These are phyloP conservation scores for Epichloe bromicola DNA, from an alignment of 2,329 filamentous ascomycete species.

Conservation along the genomic window DNA sequence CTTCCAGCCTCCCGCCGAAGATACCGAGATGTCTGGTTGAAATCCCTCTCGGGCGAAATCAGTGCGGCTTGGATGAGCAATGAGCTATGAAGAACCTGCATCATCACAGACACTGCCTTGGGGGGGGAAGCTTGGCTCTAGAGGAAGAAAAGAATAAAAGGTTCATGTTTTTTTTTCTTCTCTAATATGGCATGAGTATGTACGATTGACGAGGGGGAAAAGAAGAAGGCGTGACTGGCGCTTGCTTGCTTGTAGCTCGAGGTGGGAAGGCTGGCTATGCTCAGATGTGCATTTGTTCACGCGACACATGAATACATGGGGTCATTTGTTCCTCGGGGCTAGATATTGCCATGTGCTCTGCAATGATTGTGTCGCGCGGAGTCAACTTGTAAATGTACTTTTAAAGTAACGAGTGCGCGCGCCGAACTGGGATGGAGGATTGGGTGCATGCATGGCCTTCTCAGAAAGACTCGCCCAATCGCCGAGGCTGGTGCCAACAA, in stretches of 20 bases:
- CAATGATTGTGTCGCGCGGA: not conserved
- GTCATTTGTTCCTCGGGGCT: not conserved
- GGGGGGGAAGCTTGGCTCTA: not conserved
- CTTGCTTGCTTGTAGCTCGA: not conserved
- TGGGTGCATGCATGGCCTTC: no score
- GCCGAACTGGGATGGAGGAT: no score
- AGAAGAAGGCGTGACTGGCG: not conserved
- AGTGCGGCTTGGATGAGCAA: not conserved
- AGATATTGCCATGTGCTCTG: not conserved
- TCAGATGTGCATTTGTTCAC: not conserved
- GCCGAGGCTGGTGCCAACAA: no score
- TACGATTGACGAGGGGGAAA: not conserved
- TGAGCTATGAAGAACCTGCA: not conserved
- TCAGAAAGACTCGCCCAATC: no score
- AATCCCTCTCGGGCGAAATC: not conserved
- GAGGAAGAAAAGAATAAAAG: not conserved
- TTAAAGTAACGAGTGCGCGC: no score
- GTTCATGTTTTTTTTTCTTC: not conserved
- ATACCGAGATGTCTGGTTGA: conserved; percentile 51
- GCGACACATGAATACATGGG: not conserved
- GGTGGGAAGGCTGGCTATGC: not conserved
- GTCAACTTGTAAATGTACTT: not conserved
- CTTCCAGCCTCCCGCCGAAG: conserved; percentile 49
- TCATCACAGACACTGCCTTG: not conserved
- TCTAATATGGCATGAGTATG: not conserved